Evolutionary conservation across 2,329 filamentous ascomycete species (phyloP).

Genomic region (Cytospora mali): DNA sequence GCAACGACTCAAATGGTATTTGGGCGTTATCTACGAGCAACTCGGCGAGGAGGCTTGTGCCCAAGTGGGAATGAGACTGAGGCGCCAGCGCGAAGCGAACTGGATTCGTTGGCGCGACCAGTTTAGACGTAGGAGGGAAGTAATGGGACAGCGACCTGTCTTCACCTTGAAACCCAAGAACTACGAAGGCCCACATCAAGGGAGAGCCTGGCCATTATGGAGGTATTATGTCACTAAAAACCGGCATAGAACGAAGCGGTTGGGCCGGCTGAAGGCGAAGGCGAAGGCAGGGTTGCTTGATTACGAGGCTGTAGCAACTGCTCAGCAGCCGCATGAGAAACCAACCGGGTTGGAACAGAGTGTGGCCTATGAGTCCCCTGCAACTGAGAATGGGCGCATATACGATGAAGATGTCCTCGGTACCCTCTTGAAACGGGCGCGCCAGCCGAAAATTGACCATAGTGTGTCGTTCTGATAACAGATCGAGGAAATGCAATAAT

Average conservation of each 20-base stretch:
- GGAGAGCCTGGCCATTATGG: slow-evolving; percentile 10
- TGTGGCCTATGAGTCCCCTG: neutral
- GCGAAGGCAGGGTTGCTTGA: neutral
- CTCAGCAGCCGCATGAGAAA: neutral
- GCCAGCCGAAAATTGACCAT: neutral
- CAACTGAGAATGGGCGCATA: neutral
- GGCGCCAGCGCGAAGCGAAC: slow-evolving; percentile 33
- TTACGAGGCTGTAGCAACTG: neutral
- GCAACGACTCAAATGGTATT: slow-evolving; percentile 40
- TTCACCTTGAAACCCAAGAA: neutral
- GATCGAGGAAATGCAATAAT: slow-evolving; percentile 1
- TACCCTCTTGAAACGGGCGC: neutral
- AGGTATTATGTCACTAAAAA: slow-evolving; percentile 6
- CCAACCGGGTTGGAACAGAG: too few relatives aligned
- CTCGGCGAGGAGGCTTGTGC: slow-evolving; percentile 32
- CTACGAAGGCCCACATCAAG: slow-evolving; percentile 7
- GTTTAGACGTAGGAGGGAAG: neutral
- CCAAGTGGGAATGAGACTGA: slow-evolving; percentile 31
- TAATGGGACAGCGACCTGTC: neutral
- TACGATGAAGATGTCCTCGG: neutral
- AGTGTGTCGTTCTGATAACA: slow-evolving; percentile 3
- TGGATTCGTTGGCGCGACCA: neutral
- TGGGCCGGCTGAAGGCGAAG: slow-evolving; percentile 3
- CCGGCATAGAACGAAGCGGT: neutral
- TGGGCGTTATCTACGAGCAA: slow-evolving; percentile 37